Percentiles rank a stretch among this genome's conserved stretches.
phyloP scores from a whole-genome alignment of 2,329 filamentous ascomycete species.

The Cytospora paraplurivora region DNA sequence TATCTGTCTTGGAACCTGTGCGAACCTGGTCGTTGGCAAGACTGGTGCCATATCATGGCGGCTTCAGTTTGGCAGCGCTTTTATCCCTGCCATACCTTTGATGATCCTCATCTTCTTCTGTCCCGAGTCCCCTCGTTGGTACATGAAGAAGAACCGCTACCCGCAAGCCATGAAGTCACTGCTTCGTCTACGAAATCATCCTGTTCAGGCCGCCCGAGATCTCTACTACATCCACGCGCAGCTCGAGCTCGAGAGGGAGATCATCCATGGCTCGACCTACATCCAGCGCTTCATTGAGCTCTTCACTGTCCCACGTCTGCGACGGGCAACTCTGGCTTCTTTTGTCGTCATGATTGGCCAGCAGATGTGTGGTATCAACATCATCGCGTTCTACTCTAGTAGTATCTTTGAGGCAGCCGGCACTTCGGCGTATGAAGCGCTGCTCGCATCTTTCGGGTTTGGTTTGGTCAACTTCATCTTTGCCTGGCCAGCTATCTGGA shows the following conservation, averaged over 20 bases:
- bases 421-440: slow-evolving; percentile 41
- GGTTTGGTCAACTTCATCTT: slow-evolving; percentile 65
- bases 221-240: slow-evolving; percentile 58
- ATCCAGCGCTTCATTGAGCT: slow-evolving; percentile 56
- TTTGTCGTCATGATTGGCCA: slow-evolving; percentile 69
- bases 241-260: slow-evolving; percentile 46
- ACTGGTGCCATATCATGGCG: slow-evolving; percentile 63
- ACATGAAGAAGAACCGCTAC: slow-evolving; percentile 62
- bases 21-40: slow-evolving; percentile 65
- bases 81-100: slow-evolving; percentile 65
- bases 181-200: slow-evolving; percentile 56
- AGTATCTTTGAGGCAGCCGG: slow-evolving; percentile 49
- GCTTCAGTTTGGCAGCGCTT: slow-evolving; percentile 64
- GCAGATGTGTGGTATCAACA: slow-evolving; percentile 62
- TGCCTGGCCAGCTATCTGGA: slow-evolving; percentile 67
- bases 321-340: slow-evolving; percentile 66
- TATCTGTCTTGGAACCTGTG: slow-evolving; percentile 57
- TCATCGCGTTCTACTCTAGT: slow-evolving; percentile 52
- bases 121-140: slow-evolving; percentile 68
- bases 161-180: slow-evolving; percentile 58
- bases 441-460: slow-evolving; percentile 48
- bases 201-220: slow-evolving; percentile 63
- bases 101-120: slow-evolving; percentile 60
- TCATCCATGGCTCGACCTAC: slow-evolving; percentile 43
- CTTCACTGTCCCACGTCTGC: slow-evolving; percentile 59